These are phyloP conservation scores for Clavaria fumosa DNA, from an alignment of 768 basidiomycete species.

Conservation along the genomic window DNA sequence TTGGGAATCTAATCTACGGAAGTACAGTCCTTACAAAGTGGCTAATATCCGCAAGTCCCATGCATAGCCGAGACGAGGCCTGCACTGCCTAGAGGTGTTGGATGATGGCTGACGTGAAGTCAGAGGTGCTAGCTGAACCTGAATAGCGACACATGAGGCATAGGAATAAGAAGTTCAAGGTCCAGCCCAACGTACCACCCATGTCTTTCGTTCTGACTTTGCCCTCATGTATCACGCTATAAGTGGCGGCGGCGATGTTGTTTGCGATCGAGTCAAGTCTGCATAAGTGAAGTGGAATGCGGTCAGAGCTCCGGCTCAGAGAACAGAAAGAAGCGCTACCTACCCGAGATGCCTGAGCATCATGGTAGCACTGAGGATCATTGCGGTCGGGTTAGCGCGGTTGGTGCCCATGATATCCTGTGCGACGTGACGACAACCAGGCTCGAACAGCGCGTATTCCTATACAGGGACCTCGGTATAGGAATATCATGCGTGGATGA, in stretches of 20 bases:
- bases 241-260: slow-evolving; percentile 81
- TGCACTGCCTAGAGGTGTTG: slow-evolving; percentile 46
- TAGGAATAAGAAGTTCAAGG: not conserved
- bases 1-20: no score
- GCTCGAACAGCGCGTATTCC: slow-evolving; percentile 98
- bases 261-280: slow-evolving; percentile 90
- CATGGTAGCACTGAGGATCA: slow-evolving; percentile 95
- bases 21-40: no score
- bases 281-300: not conserved
- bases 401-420: slow-evolving; percentile 94
- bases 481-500: no score
- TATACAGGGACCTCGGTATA: slow-evolving; percentile 15
- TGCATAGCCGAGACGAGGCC: no score
- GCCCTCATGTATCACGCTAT: slow-evolving; percentile 80
- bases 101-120: slow-evolving; percentile 89
- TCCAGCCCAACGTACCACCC: slow-evolving; percentile 49
- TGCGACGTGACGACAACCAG: slow-evolving; percentile 92
- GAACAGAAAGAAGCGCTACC: slow-evolving; percentile 16
- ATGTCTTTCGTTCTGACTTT: slow-evolving; percentile 90
- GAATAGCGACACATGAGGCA: slow-evolving; percentile 8
- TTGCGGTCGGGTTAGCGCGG: slow-evolving; percentile 92
- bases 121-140: slow-evolving; percentile 85
- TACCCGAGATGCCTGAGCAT: slow-evolving; percentile 94
- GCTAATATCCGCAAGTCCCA: no score
- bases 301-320: slow-evolving; percentile 7